phyloP scores from a whole-genome alignment of 768 basidiomycete species.

The Hericium coralloides region DNA sequence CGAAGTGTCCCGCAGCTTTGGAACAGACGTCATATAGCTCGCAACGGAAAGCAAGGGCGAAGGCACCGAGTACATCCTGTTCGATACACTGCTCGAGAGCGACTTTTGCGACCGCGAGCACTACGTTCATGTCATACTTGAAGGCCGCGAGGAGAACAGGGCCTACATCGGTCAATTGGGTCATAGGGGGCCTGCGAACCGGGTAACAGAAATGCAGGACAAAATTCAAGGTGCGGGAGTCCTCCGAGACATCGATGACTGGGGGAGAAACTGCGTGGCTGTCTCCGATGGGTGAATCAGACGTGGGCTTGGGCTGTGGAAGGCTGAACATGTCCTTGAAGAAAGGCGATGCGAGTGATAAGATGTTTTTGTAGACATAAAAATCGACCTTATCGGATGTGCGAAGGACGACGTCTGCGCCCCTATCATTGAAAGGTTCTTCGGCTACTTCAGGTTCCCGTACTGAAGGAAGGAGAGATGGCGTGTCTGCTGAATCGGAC shows the following conservation, averaged over 20 bases:
- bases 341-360: constrained; percentile 15
- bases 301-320: constrained; percentile 14
- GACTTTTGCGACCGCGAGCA: not conserved
- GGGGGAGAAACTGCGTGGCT: too few relatives aligned
- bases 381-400: constrained; percentile 6
- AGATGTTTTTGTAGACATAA: constrained; percentile 23
- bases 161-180: not conserved
- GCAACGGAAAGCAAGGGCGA: not conserved
- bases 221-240: constrained; percentile 2
- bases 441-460: not conserved
- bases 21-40: not conserved
- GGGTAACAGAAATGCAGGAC: constrained; percentile 8
- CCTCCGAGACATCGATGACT: not conserved
- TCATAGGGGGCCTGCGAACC: not conserved
- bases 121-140: constrained; percentile 6
- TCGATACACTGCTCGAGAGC: constrained; percentile 1
- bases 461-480: too few relatives aligned
- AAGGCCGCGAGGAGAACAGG: constrained; percentile 2
- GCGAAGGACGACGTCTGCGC: not conserved
- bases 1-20: not conserved
- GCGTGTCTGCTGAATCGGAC: not conserved
- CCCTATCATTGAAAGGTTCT: not conserved
- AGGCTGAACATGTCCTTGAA: constrained; percentile 20
- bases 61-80: constrained; percentile 7
- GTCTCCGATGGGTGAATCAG: not conserved